Percentiles rank a stretch among this genome's conserved stretches.
Evolutionary conservation across 768 basidiomycete genomes (phyloP).

Genomic region (Fomitopsis pulvina): DNA sequence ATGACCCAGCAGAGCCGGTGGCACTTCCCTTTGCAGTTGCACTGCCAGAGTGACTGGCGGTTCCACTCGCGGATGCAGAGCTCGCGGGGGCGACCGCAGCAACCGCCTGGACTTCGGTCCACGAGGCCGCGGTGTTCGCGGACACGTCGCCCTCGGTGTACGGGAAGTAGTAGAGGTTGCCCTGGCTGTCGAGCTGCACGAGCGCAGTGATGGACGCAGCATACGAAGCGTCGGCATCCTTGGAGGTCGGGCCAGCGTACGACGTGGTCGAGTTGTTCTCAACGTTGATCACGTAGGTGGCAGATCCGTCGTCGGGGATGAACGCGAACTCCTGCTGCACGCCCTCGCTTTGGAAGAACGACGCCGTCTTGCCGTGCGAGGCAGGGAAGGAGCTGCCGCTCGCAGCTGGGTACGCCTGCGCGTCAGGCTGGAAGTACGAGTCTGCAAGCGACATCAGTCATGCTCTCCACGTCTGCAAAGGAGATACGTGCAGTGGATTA

Average conservation of each 20-base stretch:
- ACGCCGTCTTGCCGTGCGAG: constrained; percentile 59
- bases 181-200: constrained; percentile 60
- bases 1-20: not conserved
- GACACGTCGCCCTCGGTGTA: constrained; percentile 40
- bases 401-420: constrained; percentile 48
- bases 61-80: constrained; percentile 9
- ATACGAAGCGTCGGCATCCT: constrained; percentile 57
- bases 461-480: not conserved
- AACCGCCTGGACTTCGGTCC: constrained; percentile 41
- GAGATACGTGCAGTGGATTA: constrained; percentile 73
- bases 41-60: not conserved
- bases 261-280: constrained; percentile 61
- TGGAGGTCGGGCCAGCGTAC: constrained; percentile 50
- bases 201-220: constrained; percentile 55
- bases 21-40: not conserved
- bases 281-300: constrained; percentile 71
- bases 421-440: constrained; percentile 70
- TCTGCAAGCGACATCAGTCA: constrained; percentile 32
- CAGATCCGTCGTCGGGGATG: constrained; percentile 66
- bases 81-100: constrained; percentile 36
- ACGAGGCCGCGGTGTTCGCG: constrained; percentile 40
- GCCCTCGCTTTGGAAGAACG: constrained; percentile 53
- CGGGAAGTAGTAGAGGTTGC: constrained; percentile 54
- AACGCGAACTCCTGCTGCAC: constrained; percentile 75
- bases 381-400: constrained; percentile 55